Base-by-base conservation (phyloP, 768 basidiomycete species). In the Hygrophorus pudorinus region DNA sequence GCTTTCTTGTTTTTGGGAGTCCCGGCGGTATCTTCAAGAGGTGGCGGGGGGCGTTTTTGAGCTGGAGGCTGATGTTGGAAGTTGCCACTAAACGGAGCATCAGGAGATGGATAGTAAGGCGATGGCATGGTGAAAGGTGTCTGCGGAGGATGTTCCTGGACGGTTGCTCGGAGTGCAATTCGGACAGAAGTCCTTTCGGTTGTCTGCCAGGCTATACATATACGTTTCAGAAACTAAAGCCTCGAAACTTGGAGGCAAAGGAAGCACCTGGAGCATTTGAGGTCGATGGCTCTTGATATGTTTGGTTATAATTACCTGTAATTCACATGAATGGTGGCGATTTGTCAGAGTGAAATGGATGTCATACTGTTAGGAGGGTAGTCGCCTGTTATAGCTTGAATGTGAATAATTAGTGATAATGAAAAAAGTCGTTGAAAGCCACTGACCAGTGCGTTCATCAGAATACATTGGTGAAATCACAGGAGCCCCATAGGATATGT, bases 161-260 rank as follows among this genome's bases (percentile, higher is more conserved):
- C 54, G 21, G 65, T 61, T 37, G 61, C 72, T 36, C 78, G 75
- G 28, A 77, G 76, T 36, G 70, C 72, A 53, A 81, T 51, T 51
- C 78, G 78, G 58, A 79, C 58, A 55, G 78, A 77, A 44, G 67
- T 75, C 47, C 80, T 64, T 53, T 79, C 72, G 55, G 66, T 53
- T 39, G 50, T 45, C 63, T 80, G 79, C 62, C 68, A 79, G 49
- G 59, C 76, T 76, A 50, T 44, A 37, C 41, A 42, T 45, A 5
- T 37, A 35, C 42, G 47, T 57, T 47, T 51, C 47, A 41, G 48
- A 50, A 34, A 46, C 32, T 17, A 41, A 34, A 29, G 44, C 46
- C 24, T 21, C 21, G 14, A 17, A 41, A 42, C n/a, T 8, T 47
- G 31, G 28, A 54, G 44, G 39, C 47, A 51, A 53, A 54, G 55